Evolutionary conservation across 2,329 filamentous ascomycete genomes (phyloP).

Genomic region (Xylariaceae sp.): DNA sequence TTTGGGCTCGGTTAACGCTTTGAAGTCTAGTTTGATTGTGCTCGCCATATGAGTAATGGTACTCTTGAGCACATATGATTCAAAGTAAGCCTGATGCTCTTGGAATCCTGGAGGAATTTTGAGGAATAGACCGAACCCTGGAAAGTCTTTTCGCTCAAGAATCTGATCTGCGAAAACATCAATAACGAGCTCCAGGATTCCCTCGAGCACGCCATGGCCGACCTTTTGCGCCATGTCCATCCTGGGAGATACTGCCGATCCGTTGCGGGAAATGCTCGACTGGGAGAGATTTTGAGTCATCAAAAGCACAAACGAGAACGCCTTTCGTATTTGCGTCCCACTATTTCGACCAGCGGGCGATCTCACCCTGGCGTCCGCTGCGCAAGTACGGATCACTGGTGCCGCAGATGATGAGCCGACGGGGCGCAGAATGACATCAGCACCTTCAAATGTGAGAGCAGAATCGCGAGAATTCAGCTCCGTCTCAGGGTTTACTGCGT

Average conservation of each 20-base stretch:
- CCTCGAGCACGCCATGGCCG: slow-evolving; percentile 67
- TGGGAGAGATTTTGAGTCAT: slow-evolving; percentile 61
- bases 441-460: slow-evolving; percentile 75
- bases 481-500: slow-evolving; percentile 73
- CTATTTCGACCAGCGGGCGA: slow-evolving; percentile 34
- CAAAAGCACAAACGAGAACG: slow-evolving; percentile 87
- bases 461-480: slow-evolving; percentile 83
- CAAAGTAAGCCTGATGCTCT: slow-evolving; percentile 92
- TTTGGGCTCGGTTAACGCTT: slow-evolving; percentile 70
- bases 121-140: slow-evolving; percentile 75
- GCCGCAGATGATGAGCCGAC: slow-evolving; percentile 53
- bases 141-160: slow-evolving; percentile 80
- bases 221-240: slow-evolving; percentile 48
- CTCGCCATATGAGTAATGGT: slow-evolving; percentile 66
- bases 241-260: slow-evolving; percentile 55
- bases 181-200: slow-evolving; percentile 70
- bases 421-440: slow-evolving; percentile 76
- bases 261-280: slow-evolving; percentile 58
- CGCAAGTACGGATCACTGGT: slow-evolving; percentile 68
- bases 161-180: slow-evolving; percentile 82
- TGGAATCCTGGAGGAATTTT: slow-evolving; percentile 90
- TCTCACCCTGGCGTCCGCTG: slow-evolving; percentile 45
- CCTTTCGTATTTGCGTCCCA: slow-evolving; percentile 64
- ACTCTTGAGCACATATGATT: slow-evolving; percentile 77
- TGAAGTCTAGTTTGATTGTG: slow-evolving; percentile 64